phyloP scores from a whole-genome alignment of 2,329 filamentous ascomycete genomes.

The Alternaria solani region DNA sequence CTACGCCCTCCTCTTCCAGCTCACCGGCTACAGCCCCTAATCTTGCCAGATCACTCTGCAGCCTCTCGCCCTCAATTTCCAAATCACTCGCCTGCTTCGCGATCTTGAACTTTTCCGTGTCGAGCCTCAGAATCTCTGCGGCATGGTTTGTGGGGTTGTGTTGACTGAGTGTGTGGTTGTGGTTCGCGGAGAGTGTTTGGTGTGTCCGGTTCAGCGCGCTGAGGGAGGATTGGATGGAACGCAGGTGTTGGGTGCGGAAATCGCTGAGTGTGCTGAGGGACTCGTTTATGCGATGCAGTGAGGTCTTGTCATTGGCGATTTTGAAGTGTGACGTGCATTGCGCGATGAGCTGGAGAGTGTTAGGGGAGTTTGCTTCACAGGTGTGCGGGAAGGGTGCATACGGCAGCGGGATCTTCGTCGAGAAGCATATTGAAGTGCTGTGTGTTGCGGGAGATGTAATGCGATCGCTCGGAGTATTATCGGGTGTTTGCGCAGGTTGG shows the following conservation, averaged over 20 bases:
- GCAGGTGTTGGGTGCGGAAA: constrained; percentile 78
- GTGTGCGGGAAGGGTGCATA: constrained; percentile 55
- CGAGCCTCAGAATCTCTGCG: constrained; percentile 81
- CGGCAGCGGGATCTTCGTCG: constrained; percentile 88
- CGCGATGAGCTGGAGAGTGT: constrained; percentile 74
- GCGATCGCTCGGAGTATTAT: background rate
- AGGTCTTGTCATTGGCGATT: constrained; percentile 84
- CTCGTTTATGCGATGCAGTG: constrained; percentile 82
- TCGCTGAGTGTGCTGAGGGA: constrained; percentile 84
- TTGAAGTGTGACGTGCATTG: constrained; percentile 96
- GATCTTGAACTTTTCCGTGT: constrained; percentile 92
- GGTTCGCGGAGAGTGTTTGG: constrained; percentile 75
- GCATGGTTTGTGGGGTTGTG: constrained; percentile 85
- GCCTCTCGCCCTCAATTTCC: constrained; percentile 93
- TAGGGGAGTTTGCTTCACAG: constrained; percentile 16
- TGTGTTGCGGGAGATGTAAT: constrained; percentile 10
- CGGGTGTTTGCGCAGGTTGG: background rate
- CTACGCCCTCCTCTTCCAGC: constrained; percentile 85
- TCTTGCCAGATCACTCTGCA: constrained; percentile 79
- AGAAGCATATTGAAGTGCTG: constrained; percentile 76
- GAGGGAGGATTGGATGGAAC: constrained; percentile 46
- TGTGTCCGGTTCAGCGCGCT: constrained; percentile 76
- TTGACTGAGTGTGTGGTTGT: constrained; percentile 75
- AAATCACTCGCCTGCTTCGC: constrained; percentile 91
- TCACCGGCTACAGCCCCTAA: constrained; percentile 79